These are phyloP conservation scores for Termitomyces sp. DNA, from an alignment of 1,284 basidiomycete species.

Conservation along the genomic window DNA sequence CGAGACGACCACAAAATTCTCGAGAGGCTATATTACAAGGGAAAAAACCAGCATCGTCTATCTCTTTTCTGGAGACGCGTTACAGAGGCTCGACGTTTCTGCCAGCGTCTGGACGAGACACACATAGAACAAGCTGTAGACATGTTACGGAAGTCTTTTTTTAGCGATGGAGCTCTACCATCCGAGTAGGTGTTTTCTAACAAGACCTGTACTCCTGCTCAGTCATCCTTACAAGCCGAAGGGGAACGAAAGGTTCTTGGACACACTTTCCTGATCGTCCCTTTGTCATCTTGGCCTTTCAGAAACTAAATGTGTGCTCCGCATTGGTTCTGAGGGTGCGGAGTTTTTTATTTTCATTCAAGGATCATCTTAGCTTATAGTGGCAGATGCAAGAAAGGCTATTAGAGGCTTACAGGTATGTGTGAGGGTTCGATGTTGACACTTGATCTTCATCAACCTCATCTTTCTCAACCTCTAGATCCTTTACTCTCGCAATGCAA, in stretches of 20 bases:
- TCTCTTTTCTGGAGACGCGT: slow-evolving; percentile 70
- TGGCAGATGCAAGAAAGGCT: slow-evolving; percentile 48
- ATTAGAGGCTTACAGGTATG: slow-evolving; percentile 46
- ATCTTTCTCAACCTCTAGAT: slow-evolving; percentile 32
- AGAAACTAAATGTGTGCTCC: slow-evolving; percentile 20
- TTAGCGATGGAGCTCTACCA: slow-evolving; percentile 34
- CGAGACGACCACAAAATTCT: slow-evolving; percentile 56
- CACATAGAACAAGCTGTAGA: slow-evolving; percentile 41
- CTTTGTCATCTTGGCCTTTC: slow-evolving; percentile 30
- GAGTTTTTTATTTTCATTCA: neutral
- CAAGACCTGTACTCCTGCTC: slow-evolving; percentile 5
- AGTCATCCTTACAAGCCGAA: slow-evolving; percentile 33
- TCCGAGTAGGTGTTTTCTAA: slow-evolving; percentile 38
- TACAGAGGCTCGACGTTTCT: slow-evolving; percentile 55
- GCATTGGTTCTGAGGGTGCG: slow-evolving; percentile 12
- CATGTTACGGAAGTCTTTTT: slow-evolving; percentile 53
- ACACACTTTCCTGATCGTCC: slow-evolving; percentile 44
- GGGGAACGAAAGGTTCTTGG: slow-evolving; percentile 56
- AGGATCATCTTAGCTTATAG: neutral
- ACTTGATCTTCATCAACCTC: neutral
- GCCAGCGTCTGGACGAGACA: slow-evolving; percentile 42
- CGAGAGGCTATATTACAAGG: slow-evolving; percentile 71
- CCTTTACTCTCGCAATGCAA: slow-evolving; percentile 59
- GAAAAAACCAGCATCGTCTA: slow-evolving; percentile 71
- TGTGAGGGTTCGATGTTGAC: slow-evolving; percentile 5